Evolutionary conservation across 805 yeast genomes (phyloP).

Genomic region (Yarrowia osloensis): DNA sequence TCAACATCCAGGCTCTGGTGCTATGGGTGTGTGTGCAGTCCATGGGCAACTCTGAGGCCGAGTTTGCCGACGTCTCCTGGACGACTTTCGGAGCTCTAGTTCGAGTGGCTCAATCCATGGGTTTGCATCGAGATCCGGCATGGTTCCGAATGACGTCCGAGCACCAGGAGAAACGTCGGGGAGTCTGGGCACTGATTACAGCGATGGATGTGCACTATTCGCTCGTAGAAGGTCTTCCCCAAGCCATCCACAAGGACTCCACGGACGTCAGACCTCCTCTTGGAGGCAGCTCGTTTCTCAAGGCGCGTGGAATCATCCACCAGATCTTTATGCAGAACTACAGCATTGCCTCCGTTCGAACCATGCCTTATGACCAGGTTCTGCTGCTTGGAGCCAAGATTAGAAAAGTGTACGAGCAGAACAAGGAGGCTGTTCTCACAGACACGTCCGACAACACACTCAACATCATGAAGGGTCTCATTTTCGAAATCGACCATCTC

Average conservation of each 20-base stretch:
- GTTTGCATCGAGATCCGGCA: constrained; percentile 43
- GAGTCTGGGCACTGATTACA: constrained; percentile 38
- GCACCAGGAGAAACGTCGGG: constrained; percentile 40
- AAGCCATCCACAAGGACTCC: constrained; percentile 38
- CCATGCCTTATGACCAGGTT: constrained; percentile 36
- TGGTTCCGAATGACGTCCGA: constrained; percentile 41
- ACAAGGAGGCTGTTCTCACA: constrained; percentile 35
- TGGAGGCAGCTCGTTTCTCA: constrained; percentile 38
- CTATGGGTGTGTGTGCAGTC: constrained; percentile 41
- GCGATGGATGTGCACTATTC: constrained; percentile 38
- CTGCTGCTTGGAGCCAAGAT: constrained; percentile 38
- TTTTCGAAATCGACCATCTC: constrained; percentile 40
- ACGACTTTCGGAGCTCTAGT: constrained; percentile 39
- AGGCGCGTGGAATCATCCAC: constrained; percentile 34
- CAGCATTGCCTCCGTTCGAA: constrained; percentile 34
- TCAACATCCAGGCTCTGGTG: constrained; percentile 39
- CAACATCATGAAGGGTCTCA: constrained; percentile 39
- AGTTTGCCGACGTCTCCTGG: constrained; percentile 39
- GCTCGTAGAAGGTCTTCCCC: constrained; percentile 41
- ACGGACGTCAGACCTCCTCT: constrained; percentile 39
- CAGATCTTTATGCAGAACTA: constrained; percentile 33
- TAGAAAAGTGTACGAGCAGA: constrained; percentile 36
- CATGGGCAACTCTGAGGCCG: constrained; percentile 32
- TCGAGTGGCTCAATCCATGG: constrained; percentile 43
- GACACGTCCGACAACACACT: constrained; percentile 34